phyloP scores from a whole-genome alignment of 371 early-diverging fungal species.

The Zychaea mexicana region DNA sequence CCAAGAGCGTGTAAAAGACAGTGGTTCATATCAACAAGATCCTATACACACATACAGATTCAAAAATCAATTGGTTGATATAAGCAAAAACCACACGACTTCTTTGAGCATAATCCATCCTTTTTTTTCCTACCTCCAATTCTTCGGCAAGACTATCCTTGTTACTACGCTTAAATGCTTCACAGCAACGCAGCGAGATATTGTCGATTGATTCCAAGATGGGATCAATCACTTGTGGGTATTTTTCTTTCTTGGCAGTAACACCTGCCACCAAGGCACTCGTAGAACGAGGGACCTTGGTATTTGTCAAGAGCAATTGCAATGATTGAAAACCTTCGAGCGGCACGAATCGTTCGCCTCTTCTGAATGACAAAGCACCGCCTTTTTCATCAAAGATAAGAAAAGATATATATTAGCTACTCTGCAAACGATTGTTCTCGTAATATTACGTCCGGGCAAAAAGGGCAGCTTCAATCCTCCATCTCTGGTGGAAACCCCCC shows the following conservation, averaged over 20 bases:
- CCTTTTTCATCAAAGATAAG: constrained; percentile 19
- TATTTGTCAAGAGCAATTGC: constrained; percentile 83
- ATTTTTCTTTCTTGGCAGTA: constrained; percentile 58
- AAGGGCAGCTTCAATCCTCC: too few species aligned
- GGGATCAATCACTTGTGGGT: constrained; percentile 68
- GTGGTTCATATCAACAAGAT: constrained; percentile 85
- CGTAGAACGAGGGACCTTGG: constrained; percentile 88
- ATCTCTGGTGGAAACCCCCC: too few species aligned
- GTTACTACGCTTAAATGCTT: constrained; percentile 27
- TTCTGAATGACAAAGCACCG: constrained; percentile 58
- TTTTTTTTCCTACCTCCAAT: constrained; percentile 33
- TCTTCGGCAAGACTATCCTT: constrained; percentile 24
- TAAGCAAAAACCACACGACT: too few species aligned
- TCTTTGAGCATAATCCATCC: too few species aligned
- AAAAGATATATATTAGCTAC: background rate
- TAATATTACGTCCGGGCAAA: too few species aligned
- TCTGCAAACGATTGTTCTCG: too few species aligned
- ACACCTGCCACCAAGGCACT: constrained; percentile 86
- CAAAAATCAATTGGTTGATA: background rate
- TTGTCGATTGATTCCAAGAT: constrained; percentile 79
- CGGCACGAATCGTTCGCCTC: constrained; percentile 49
- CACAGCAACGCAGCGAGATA: constrained; percentile 61
- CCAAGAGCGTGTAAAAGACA: constrained; percentile 73
- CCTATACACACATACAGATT: constrained; percentile 46
- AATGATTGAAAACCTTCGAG: constrained; percentile 65